Evolutionary conservation across 2,329 filamentous ascomycete species (phyloP), one percentile per base, ranked within the genome.

Genomic region (Colletotrichum melonis): DNA sequence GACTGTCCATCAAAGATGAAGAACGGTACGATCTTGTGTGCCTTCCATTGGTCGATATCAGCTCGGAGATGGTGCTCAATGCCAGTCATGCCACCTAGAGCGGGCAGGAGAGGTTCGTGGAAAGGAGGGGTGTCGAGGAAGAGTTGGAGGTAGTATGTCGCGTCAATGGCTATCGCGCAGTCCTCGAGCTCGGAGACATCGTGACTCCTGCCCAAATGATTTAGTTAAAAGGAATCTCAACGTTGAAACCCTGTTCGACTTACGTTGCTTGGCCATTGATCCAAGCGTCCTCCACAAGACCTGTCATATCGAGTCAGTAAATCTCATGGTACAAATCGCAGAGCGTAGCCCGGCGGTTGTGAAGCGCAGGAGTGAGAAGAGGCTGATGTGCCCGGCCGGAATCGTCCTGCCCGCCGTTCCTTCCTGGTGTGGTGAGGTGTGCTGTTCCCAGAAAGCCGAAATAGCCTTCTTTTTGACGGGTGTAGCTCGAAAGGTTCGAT

Each of bases 1-100:
- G 95, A 91, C 78, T 98, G 90, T 46, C 97, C 97, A 81, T 96
- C 94, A 83, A 99, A 99, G 64, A 99, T 88, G 82, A 99, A 98
- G 75, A 97, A 86, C 2, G 94, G 94, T n/a, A 87, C 90, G 65
- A 97, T 92, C 24, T 90, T 89, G 78, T 92, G 86, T 58, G 89
- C 88, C 74, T 91, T 90, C 87, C 97, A 94, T 72, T 87, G 86
- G 73, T 93, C 89, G 35, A 99, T 86, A 77, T 97, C 94, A 63
- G 89, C 88, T 80, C 94, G 91, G 75, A 99, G 92, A 78, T 93
- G 92, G 76, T 86, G 87, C 82, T 90, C 90, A 79, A 98, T 88
- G 66, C 93, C 93, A 73, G 96, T 97, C 74, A 96, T 89, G 71
- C 97, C 97, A 63, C 96, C 97, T 60, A 98, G 90, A 26, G 97